Base-by-base conservation (phyloP, 257 asterid species). In the Fraxinus cuspidata region DNA sequence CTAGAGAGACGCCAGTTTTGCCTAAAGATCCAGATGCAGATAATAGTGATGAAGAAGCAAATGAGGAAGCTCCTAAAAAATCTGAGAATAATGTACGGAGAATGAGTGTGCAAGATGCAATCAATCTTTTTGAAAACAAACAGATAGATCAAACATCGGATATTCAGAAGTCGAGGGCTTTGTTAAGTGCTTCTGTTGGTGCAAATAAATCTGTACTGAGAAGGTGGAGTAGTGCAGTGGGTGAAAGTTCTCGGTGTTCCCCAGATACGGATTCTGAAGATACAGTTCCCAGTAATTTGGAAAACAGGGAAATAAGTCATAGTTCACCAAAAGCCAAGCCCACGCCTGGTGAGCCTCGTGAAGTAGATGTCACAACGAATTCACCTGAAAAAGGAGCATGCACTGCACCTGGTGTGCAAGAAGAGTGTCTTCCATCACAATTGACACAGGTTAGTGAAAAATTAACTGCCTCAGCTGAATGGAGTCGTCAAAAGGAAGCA, bases 31-130 rank as follows among this genome's bases (percentile, higher is more conserved):
- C 81, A 32, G 78, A 82, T 74, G 81, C 75, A 13, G 73, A 83
- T 63, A 83, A 86, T 82, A 83, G 91, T 74, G 96, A 84, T 35
- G 96, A 93, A 72, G 97, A 88, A 73, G 89, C 82, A 82, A 78
- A 86, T 37, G 96, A 83, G 77, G 90, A 88, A 82, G 71, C 86
- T 23, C 75, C 86, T 31, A 94, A 82, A 83, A 93, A 82, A 77
- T 18, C 92, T 58, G 95, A 88, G 68, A 83, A 35, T 60, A 85
- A 87, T 78, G 90, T 73, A 23, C 79, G 80, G 77, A 88, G 97
- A 80, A 93, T 96, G 89, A 96, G 99, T 66, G 99, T 96, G 60
- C 97, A 89, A 85, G 99, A 96, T 87, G 95, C 95, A 32, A 92
- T 96, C 83, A 91, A 77, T 87, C 97, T 96, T 74, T 96, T 96